Conservation (phyloP, 176 grass and related monocot genomes). For the Eleusine indica region DNA sequence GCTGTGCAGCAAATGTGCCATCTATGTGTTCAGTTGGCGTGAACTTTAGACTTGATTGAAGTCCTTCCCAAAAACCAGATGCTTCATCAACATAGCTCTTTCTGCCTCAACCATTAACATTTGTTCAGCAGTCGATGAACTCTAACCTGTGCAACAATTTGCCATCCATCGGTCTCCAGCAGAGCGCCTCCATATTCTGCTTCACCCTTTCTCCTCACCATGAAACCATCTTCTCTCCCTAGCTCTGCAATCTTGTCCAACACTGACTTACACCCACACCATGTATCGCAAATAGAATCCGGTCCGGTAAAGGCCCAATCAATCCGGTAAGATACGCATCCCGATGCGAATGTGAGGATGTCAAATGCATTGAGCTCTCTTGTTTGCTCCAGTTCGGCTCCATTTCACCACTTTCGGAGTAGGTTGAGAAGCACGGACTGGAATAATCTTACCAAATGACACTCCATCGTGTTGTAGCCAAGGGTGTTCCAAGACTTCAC, state of each 20-base stretch:
- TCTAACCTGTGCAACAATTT: background rate
- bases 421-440: constrained; percentile 2
- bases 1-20: background rate
- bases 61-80: constrained; percentile 2
- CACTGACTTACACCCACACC: background rate
- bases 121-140: background rate
- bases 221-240: background rate
- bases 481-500: constrained; percentile 51
- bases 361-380: constrained; percentile 75
- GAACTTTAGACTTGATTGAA: background rate
- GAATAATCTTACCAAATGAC: background rate
- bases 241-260: background rate
- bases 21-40: background rate
- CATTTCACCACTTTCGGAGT: background rate
- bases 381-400: background rate
- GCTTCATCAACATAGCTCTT: background rate
- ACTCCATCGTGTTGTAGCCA: constrained; percentile 65
- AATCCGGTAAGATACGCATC: constrained; percentile 54
- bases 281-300: background rate
- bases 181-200: background rate
- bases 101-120: constrained; percentile 21
- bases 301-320: background rate
- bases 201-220: background rate
- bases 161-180: background rate
- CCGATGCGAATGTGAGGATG: constrained; percentile 63